Evolutionary conservation across 129 eudicot species (phyloP).

Genomic region (Erigeron canadensis): DNA sequence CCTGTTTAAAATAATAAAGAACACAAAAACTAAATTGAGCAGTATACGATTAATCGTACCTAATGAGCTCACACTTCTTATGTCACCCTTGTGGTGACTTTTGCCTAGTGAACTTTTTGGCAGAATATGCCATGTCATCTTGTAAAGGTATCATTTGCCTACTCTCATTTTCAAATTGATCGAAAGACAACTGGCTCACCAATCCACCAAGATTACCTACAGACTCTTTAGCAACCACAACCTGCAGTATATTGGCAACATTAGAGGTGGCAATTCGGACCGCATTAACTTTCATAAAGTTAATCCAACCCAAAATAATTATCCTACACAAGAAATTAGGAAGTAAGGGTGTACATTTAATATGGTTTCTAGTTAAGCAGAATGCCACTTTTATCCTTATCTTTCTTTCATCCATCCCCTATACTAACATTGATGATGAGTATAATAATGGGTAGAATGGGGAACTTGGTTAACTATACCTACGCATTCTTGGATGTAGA

Average conservation of each 20-base stretch:
- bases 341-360: too few species aligned
- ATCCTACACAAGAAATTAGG: too few species aligned
- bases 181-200: conserved; percentile 89
- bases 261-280: background rate
- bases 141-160: conserved; percentile 84
- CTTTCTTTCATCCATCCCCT: background rate
- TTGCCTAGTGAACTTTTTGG: conserved; percentile 70
- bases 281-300: background rate
- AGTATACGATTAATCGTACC: background rate
- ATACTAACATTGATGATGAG: background rate
- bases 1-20: too few species aligned
- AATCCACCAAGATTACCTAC: conserved; percentile 94
- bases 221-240: conserved; percentile 95
- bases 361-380: too few species aligned
- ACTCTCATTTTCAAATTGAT: conserved; percentile 97
- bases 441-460: background rate
- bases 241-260: conserved; percentile 45
- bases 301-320: too few species aligned
- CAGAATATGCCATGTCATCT: conserved; percentile 61
- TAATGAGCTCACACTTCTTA: conserved; percentile 54
- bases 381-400: too few species aligned
- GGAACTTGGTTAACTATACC: background rate
- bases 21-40: too few species aligned
- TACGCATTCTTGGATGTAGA: background rate
- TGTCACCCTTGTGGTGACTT: conserved; percentile 96